These are phyloP conservation scores for Aspergillus campestris DNA, from an alignment of 495 filamentous ascomycete species.

Conservation along the genomic window DNA sequence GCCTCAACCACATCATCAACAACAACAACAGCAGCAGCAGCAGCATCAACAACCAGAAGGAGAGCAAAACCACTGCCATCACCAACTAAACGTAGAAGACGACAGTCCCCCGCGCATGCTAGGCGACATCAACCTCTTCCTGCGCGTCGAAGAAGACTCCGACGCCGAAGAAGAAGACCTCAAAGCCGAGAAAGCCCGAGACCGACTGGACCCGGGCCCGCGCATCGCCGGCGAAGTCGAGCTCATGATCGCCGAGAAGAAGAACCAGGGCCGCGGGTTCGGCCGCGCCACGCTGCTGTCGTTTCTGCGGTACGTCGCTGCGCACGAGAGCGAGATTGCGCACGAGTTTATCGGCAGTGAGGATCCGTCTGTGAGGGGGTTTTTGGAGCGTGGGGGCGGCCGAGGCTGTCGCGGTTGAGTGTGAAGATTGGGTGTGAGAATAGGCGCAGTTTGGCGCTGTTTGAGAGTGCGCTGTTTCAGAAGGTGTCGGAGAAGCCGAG, in stretches of 20 bases:
- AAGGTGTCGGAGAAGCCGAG: constrained; percentile 41
- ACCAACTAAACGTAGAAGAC: constrained; percentile 23
- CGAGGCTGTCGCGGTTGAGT: constrained; percentile 34
- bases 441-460: constrained; percentile 46
- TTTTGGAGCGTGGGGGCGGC: constrained; percentile 3
- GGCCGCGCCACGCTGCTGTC: constrained; percentile 56
- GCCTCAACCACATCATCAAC: constrained; percentile 6
- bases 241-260: constrained; percentile 70
- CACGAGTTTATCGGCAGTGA: constrained; percentile 44
- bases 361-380: constrained; percentile 8
- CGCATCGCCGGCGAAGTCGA: constrained; percentile 66
- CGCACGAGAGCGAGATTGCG: constrained; percentile 42
- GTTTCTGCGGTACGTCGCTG: constrained; percentile 58
- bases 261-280: constrained; percentile 51
- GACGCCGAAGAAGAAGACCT: constrained; percentile 24
- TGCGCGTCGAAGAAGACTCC: constrained; percentile 43
- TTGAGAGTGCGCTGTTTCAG: constrained; percentile 50
- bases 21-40: background rate
- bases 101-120: constrained; percentile 57
- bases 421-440: constrained; percentile 56
- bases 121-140: constrained; percentile 83
- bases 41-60: background rate
- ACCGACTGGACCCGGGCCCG: constrained; percentile 14
- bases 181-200: background rate
- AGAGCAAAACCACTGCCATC: no score